Evolutionary conservation across 257 asterid species (phyloP).

Genomic region (Solanum bulbocastanum): DNA sequence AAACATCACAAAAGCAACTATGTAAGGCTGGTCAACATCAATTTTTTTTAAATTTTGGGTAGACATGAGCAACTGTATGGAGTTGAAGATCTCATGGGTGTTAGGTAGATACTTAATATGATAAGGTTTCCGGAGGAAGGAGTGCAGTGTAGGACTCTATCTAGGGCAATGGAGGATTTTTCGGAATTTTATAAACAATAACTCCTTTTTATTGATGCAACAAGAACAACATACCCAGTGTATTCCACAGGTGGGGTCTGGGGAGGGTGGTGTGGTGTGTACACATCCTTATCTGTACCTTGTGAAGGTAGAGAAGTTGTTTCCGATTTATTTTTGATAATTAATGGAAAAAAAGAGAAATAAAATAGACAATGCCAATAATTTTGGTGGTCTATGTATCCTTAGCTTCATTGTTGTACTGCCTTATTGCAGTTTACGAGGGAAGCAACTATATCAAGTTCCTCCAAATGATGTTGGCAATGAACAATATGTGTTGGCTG

Average conservation of each 20-base stretch:
- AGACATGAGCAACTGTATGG: background rate
- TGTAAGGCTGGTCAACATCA: background rate
- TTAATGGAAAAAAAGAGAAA: background rate
- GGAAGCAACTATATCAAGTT: constrained; percentile 78
- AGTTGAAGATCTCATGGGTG: background rate
- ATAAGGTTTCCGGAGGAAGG: background rate
- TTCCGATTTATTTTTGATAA: background rate
- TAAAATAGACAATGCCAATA: background rate
- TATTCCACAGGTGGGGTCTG: background rate
- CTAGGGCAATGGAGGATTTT: background rate
- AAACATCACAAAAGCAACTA: background rate
- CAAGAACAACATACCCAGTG: background rate
- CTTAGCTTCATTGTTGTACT: background rate
- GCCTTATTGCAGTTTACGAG: constrained; percentile 54
- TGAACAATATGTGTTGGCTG: constrained; percentile 60
- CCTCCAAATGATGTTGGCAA: constrained; percentile 64
- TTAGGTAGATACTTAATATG: background rate
- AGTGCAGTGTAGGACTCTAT: background rate
- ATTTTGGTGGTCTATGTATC: background rate
- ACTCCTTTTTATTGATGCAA: background rate
- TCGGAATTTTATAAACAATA: background rate
- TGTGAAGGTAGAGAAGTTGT: background rate
- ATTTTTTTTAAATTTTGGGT: background rate
- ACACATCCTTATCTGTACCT: background rate
- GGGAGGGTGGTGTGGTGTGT: background rate